phyloP scores from a whole-genome alignment of 2,329 filamentous ascomycete species.

The Claviceps fusiformis region DNA sequence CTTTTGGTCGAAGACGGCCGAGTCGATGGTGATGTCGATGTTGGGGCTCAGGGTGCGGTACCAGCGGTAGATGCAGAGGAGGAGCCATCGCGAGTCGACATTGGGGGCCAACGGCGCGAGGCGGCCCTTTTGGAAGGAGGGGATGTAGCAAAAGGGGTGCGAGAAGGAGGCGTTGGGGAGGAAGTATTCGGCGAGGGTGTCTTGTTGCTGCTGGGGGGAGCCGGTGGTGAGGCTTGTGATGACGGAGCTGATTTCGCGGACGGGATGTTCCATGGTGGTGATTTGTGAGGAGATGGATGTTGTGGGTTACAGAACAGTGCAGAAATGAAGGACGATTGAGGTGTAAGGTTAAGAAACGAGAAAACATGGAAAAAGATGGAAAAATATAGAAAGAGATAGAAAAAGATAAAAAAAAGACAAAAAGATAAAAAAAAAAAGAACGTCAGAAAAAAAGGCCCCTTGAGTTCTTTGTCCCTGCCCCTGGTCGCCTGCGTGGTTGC shows the following conservation, averaged over 20 bases:
- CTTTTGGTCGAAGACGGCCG: conserved; percentile 50
- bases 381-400: too few relatives aligned
- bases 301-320: neutral
- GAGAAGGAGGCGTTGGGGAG: conserved; percentile 57
- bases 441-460: too few relatives aligned
- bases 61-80: conserved; percentile 64
- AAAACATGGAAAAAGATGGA: neutral
- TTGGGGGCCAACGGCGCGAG: conserved; percentile 25
- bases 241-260: conserved; percentile 45
- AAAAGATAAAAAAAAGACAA: too few relatives aligned
- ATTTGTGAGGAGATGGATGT: neutral
- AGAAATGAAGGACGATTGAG: too few relatives aligned
- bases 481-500: too few relatives aligned
- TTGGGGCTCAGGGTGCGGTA: conserved; percentile 71
- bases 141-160: conserved; percentile 66
- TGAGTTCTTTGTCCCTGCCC: too few relatives aligned
- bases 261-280: conserved; percentile 12
- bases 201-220: conserved; percentile 48
- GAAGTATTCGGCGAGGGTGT: conserved; percentile 59
- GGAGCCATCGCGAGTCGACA: conserved; percentile 50
- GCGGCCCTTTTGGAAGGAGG: conserved; percentile 30
- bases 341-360: too few relatives aligned
- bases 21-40: conserved; percentile 55
- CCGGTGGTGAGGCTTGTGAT: conserved; percentile 58
- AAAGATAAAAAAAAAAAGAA: too few relatives aligned